These are phyloP conservation scores for Zalaria sp. DNA, from an alignment of 2,329 filamentous ascomycete genomes.

Conservation along the genomic window DNA sequence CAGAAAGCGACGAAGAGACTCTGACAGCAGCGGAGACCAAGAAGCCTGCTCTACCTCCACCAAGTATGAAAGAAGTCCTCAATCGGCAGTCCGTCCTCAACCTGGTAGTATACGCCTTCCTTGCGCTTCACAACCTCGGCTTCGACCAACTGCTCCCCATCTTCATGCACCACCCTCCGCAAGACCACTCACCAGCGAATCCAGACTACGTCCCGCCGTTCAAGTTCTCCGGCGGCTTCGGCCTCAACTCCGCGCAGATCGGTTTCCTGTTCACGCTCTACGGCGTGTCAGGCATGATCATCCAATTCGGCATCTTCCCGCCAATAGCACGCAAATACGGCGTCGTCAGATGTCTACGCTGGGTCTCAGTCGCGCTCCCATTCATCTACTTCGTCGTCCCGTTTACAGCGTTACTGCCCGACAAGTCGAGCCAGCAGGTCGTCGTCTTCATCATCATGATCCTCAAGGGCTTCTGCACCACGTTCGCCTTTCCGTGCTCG, in stretches of 20 bases:
- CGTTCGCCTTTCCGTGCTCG: constrained; percentile 77
- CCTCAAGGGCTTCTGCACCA: constrained; percentile 59
- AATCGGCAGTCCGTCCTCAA: constrained; percentile 61
- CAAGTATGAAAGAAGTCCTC: constrained; percentile 51
- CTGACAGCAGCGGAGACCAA: constrained; percentile 4
- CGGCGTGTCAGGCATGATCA: constrained; percentile 61
- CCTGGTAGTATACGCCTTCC: constrained; percentile 61
- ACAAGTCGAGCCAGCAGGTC: constrained; percentile 37
- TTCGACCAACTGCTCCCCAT: constrained; percentile 83
- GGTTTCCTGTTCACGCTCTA: constrained; percentile 77
- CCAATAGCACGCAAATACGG: constrained; percentile 58
- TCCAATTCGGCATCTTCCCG: constrained; percentile 81
- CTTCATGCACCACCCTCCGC: constrained; percentile 63
- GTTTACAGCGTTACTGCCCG: constrained; percentile 54
- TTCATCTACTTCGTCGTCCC: constrained; percentile 69
- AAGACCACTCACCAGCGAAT: constrained; percentile 34
- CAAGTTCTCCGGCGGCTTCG: constrained; percentile 72
- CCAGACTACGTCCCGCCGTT: constrained; percentile 54
- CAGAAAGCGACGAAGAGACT: constrained; percentile 3
- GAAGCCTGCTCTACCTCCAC: constrained; percentile 12
- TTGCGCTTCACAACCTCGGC: constrained; percentile 69
- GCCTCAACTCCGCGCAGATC: constrained; percentile 56
- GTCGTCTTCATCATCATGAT: constrained; percentile 54
- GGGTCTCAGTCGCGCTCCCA: constrained; percentile 55
- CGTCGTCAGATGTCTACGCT: constrained; percentile 57